These are phyloP conservation scores for Ustilago shanxiensis DNA, from an alignment of 1,284 basidiomycete genomes.

Conservation along the genomic window DNA sequence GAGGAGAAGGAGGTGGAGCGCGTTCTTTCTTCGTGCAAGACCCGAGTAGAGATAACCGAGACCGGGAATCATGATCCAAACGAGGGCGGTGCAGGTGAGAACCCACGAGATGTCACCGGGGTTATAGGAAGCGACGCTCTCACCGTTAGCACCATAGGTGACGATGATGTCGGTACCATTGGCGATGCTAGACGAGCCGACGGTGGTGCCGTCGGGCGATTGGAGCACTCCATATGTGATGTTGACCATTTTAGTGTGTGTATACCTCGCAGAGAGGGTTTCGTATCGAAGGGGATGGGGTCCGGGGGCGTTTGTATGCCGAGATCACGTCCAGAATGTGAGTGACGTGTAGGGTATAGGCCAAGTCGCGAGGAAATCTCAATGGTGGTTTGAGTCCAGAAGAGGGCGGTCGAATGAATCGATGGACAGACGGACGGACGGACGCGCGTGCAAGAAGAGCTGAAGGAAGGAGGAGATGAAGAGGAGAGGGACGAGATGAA, in stretches of 20 bases:
- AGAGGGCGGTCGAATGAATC: constrained; percentile 45
- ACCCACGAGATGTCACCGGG: constrained; percentile 72
- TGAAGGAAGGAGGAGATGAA: constrained; percentile 73
- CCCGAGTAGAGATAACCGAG: constrained; percentile 86
- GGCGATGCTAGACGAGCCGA: constrained; percentile 22
- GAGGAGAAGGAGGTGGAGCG: constrained; percentile 73
- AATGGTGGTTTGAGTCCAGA: constrained; percentile 22
- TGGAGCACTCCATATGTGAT: constrained; percentile 56
- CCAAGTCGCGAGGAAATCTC: not conserved
- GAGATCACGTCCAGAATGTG: not conserved
- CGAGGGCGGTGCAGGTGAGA: constrained; percentile 82
- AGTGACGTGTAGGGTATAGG: not conserved
- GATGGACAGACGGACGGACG: constrained; percentile 3
- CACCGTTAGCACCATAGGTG: constrained; percentile 54
- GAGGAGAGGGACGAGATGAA: constrained; percentile 75
- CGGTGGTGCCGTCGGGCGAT: constrained; percentile 26
- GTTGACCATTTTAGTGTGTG: constrained; percentile 52
- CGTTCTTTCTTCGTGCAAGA: constrained; percentile 79
- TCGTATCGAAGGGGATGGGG: not conserved
- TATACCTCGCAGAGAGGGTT: not conserved
- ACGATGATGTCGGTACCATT: constrained; percentile 66
- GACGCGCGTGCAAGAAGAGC: constrained; percentile 65
- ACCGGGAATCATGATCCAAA: constrained; percentile 78
- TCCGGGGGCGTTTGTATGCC: not conserved
- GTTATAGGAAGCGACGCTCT: constrained; percentile 50